Evolutionary conservation across 2,329 filamentous ascomycete species (phyloP).

Genomic region (Exserohilum turcica): DNA sequence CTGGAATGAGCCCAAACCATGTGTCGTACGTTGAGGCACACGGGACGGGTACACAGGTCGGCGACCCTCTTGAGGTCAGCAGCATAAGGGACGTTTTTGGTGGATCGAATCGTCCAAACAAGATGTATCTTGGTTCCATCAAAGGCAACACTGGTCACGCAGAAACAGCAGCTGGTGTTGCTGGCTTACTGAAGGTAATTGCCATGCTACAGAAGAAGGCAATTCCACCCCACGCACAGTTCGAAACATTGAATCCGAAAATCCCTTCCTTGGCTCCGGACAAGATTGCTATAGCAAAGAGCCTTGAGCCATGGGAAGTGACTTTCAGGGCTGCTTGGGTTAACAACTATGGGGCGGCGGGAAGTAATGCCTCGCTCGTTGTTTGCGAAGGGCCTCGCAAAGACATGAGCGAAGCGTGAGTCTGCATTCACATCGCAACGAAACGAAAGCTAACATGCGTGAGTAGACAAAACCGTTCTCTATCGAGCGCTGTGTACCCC

Average conservation of each 20-base stretch:
- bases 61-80: constrained; percentile 29
- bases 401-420: constrained; percentile 1
- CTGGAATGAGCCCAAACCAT: constrained; percentile 29
- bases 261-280: constrained; percentile 2
- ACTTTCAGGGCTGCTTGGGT: constrained; percentile 8
- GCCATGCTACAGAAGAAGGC: constrained; percentile 21
- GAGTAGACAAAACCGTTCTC: background rate
- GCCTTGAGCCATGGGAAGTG: constrained; percentile 4
- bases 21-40: constrained; percentile 39
- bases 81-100: constrained; percentile 21
- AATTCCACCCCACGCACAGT: constrained; percentile 3
- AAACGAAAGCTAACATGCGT: background rate
- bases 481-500: background rate
- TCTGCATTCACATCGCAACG: background rate
- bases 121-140: constrained; percentile 32
- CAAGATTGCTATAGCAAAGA: constrained; percentile 9
- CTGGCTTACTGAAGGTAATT: constrained; percentile 40
- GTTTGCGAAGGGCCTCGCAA: constrained; percentile 9
- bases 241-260: constrained; percentile 3
- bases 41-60: constrained; percentile 39
- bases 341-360: constrained; percentile 7
- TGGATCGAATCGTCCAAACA: background rate
- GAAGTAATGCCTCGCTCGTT: constrained; percentile 9
- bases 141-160: constrained; percentile 45
- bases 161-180: constrained; percentile 41